These are phyloP conservation scores for Neurospora tetrasperma DNA, from an alignment of 495 filamentous ascomycete species.

Conservation along the genomic window DNA sequence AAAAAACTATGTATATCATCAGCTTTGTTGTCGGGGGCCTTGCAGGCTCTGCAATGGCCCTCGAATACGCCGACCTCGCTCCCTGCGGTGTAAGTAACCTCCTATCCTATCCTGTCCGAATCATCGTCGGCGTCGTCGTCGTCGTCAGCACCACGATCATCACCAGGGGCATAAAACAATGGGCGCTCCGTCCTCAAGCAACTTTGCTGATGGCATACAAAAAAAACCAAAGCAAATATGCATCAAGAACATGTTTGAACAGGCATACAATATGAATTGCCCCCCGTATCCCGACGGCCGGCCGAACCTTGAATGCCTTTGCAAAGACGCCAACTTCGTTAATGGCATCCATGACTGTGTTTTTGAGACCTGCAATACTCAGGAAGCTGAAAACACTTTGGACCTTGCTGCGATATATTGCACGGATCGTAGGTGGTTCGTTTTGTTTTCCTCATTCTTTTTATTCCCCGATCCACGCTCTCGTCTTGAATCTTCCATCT, in stretches of 20 bases:
- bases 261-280: conserved; percentile 7
- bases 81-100: conserved; percentile 4
- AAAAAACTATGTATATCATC: not conserved
- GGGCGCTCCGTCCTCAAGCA: not conserved
- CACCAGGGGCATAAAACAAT: not conserved
- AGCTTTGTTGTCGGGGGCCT: not conserved
- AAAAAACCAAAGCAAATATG: conserved; percentile 5
- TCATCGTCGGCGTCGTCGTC: not conserved
- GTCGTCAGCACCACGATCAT: not conserved
- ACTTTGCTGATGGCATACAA: not conserved
- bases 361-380: not conserved
- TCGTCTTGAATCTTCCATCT: not conserved
- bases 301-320: conserved; percentile 9
- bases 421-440: not conserved
- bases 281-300: not conserved
- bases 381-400: not conserved
- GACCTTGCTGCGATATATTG: not conserved
- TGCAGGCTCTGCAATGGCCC: not conserved
- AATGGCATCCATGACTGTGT: conserved; percentile 13
- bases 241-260: conserved; percentile 12
- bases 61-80: not conserved
- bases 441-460: too few relatives aligned
- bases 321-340: conserved; percentile 8
- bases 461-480: too few relatives aligned
- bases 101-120: not conserved